Evolutionary conservation across 139 green algal species (phyloP).

Genomic region (Nannochloris sp.): DNA sequence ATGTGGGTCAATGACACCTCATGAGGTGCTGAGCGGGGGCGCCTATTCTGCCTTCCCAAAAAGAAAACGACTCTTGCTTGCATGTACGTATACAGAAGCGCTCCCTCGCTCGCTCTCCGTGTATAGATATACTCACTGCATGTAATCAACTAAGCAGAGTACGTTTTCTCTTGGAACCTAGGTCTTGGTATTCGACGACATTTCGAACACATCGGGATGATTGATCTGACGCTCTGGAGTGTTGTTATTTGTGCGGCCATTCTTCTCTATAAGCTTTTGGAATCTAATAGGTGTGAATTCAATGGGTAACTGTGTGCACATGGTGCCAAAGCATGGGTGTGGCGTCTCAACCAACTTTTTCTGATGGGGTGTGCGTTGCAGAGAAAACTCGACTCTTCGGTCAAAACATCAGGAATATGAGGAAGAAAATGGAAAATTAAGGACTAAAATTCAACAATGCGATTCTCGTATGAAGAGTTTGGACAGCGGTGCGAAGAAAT

Average conservation of each 20-base stretch:
- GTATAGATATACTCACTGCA: too few species aligned
- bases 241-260: too few species aligned
- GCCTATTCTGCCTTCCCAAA: not conserved
- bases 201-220: too few species aligned
- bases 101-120: too few species aligned
- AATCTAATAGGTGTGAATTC: slow-evolving; percentile 3
- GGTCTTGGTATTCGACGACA: too few species aligned
- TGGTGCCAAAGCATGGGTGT: not conserved
- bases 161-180: too few species aligned
- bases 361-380: not conserved
- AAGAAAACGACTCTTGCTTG: too few species aligned
- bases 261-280: slow-evolving; percentile 6
- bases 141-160: too few species aligned
- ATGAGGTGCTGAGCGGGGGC: too few species aligned
- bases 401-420: not conserved
- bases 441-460: not conserved
- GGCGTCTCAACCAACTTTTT: not conserved
- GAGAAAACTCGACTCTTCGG: slow-evolving; percentile 5
- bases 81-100: too few species aligned
- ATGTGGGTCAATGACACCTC: too few species aligned
- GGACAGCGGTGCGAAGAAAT: not conserved
- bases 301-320: not conserved
- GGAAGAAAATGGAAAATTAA: slow-evolving; percentile 1
- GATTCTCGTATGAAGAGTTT: slow-evolving; percentile 1
- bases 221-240: too few species aligned